Base-by-base conservation (phyloP, 2,329 filamentous ascomycete species). In the Aspergillus ochraceoroseus region DNA sequence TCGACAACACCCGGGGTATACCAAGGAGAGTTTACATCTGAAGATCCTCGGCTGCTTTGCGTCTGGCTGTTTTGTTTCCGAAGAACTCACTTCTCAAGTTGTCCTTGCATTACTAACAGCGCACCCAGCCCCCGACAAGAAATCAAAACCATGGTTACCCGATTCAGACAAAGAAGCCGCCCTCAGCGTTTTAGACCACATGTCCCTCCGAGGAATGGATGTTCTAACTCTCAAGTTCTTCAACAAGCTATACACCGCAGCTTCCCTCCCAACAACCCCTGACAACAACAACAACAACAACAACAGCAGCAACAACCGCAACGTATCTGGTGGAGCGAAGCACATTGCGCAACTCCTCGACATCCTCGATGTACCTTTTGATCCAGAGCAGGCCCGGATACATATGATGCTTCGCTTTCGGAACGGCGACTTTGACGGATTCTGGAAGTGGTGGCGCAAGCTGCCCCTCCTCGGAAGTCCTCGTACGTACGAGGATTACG, bases 381-480 rank as follows among this genome's bases (percentile, higher is more conserved):
- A 61, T 12, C 46, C 55, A 7, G 40, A 50, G 3, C 43, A 61
- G 11, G 58, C 57, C 7, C 57, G 57, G 23, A 42, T 38, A 9
- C 52, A 67, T 4, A 61, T 65, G 52, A 42, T 56, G 4, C 52
- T 59, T 3, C 48, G 57, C 14, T 62, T 75, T 4, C 48, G 51
- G 13, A 67, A 68, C 43, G 53, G 57, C 12, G 64, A 79, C 48
- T 82, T 77, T 71, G 58, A 70, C 11, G 65, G 67, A 4, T 78
- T 85, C 53, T 83, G 78, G 79, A 68, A 76, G 13, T 55, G 71
- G 7, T 85, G 82, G 70, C 71, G 72, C 39, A 68, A 72, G 41
- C 71, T 77, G 3, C 63, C 79, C 9, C 67, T 73, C 27, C 71
- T 73, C 49, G 62, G 70, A 26, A 55, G 61, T 6, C 52, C 67